A percentile compares a stretch with the other conserved stretches of the same genome.
These are phyloP conservation scores for Diplodia corticola DNA, from an alignment of 2,329 filamentous ascomycete genomes.

Conservation along the genomic window DNA sequence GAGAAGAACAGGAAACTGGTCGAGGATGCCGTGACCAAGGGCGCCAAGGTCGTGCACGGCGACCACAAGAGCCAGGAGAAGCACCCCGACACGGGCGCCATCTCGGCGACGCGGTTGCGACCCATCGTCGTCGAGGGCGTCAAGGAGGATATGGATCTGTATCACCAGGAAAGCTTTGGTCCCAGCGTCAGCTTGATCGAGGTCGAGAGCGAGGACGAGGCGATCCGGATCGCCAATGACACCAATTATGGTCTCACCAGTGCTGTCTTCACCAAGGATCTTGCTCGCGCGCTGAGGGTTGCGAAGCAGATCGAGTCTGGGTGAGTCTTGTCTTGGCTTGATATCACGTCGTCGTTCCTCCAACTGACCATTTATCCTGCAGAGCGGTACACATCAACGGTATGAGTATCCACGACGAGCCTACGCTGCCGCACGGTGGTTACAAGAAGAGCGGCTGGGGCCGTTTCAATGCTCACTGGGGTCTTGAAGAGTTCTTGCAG, in stretches of 20 bases:
- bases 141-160: constrained; percentile 71
- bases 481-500: constrained; percentile 50
- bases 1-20: constrained; percentile 58
- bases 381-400: constrained; percentile 54
- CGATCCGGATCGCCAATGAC: constrained; percentile 73
- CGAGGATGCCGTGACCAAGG: constrained; percentile 57
- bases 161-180: constrained; percentile 73
- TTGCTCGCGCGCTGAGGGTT: constrained; percentile 49
- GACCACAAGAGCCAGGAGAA: constrained; percentile 36
- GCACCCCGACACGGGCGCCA: constrained; percentile 43
- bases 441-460: constrained; percentile 53
- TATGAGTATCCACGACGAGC: constrained; percentile 54
- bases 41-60: constrained; percentile 59
- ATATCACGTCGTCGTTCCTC: no score
- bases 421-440: constrained; percentile 51
- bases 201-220: constrained; percentile 69
- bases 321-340: constrained; percentile 31
- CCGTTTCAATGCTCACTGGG: constrained; percentile 48
- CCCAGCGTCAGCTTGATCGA: constrained; percentile 69
- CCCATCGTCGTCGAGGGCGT: constrained; percentile 70
- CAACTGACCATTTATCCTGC: constrained; percentile 7
- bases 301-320: constrained; percentile 59
- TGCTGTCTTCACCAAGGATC: constrained; percentile 71
- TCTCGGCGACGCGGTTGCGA: constrained; percentile 52
- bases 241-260: constrained; percentile 74